Percentiles rank a stretch among this genome's conserved stretches.
phyloP scores from a whole-genome alignment of 768 basidiomycete genomes.

The Boletus vermiculosoides region DNA sequence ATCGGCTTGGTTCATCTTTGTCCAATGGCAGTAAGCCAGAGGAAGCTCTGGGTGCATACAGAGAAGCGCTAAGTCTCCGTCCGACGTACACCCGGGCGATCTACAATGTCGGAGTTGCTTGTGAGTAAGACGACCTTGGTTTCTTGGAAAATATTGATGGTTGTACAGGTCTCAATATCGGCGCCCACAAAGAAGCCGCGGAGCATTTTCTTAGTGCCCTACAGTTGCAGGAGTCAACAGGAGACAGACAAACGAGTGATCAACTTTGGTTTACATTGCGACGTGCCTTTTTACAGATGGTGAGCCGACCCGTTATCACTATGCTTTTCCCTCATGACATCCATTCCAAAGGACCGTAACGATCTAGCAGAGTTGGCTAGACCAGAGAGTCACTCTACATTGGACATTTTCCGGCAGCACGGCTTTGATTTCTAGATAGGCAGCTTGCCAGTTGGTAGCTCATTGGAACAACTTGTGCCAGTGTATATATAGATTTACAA shows the following conservation, averaged over 20 bases:
- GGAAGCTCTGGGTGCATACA: slow-evolving; percentile 87
- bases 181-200: slow-evolving; percentile 91
- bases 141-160: slow-evolving; percentile 4
- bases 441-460: neutral
- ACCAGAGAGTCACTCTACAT: slow-evolving; percentile 54
- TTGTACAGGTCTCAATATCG: slow-evolving; percentile 84
- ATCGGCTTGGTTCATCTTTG: slow-evolving; percentile 88
- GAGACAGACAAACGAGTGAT: slow-evolving; percentile 67
- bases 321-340: neutral
- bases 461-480: neutral
- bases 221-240: slow-evolving; percentile 69
- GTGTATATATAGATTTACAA: neutral
- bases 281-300: slow-evolving; percentile 80
- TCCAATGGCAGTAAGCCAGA: slow-evolving; percentile 95
- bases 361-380: slow-evolving; percentile 81
- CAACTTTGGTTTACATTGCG: slow-evolving; percentile 90
- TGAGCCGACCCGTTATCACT: slow-evolving; percentile 23
- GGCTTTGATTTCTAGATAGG: slow-evolving; percentile 82
- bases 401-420: slow-evolving; percentile 74
- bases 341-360: slow-evolving; percentile 56
- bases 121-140: slow-evolving; percentile 47
- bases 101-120: slow-evolving; percentile 97
- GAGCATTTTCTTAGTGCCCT: slow-evolving; percentile 92
- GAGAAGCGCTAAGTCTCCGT: slow-evolving; percentile 83
- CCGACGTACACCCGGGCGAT: slow-evolving; percentile 97